phyloP scores from a whole-genome alignment of 129 eudicot genomes.

The Tagetes patula region DNA sequence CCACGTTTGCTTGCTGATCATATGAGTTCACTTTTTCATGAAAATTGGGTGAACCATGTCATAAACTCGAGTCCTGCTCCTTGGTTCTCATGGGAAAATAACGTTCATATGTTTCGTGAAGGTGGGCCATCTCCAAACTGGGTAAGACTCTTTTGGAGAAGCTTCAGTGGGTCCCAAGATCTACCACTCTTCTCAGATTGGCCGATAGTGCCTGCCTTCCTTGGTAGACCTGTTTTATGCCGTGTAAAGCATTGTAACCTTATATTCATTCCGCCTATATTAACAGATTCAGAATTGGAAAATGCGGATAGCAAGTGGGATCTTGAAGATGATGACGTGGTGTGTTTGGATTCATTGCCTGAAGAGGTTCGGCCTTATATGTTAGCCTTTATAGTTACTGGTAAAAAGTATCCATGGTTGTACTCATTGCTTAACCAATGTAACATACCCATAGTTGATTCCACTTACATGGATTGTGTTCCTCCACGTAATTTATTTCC shows the following conservation, averaged over 20 bases:
- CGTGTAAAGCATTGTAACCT: slow-evolving; percentile 84
- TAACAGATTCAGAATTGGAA: slow-evolving; percentile 32
- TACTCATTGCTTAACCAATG: slow-evolving; percentile 80
- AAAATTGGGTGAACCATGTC: slow-evolving; percentile 90
- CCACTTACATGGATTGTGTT: slow-evolving; percentile 84
- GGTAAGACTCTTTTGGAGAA: slow-evolving; percentile 84
- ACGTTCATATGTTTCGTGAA: slow-evolving; percentile 53
- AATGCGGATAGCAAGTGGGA: slow-evolving; percentile 31
- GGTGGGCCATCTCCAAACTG: slow-evolving; percentile 90
- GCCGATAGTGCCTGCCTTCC: slow-evolving; percentile 97
- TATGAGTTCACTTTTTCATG: slow-evolving; percentile 74
- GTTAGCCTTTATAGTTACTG: slow-evolving; percentile 47
- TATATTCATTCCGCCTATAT: slow-evolving; percentile 71
- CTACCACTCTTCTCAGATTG: slow-evolving; percentile 85
- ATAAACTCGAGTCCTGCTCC: slow-evolving; percentile 67
- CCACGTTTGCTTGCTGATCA: slow-evolving; percentile 70
- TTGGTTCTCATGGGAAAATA: slow-evolving; percentile 96
- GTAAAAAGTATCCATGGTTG: slow-evolving; percentile 77
- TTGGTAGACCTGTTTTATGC: slow-evolving; percentile 92
- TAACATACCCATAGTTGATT: slow-evolving; percentile 76
- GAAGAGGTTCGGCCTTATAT: slow-evolving; percentile 42
- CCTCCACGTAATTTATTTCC: slow-evolving; percentile 62
- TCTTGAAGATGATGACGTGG: slow-evolving; percentile 39
- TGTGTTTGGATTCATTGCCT: slow-evolving; percentile 44
- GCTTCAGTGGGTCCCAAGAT: slow-evolving; percentile 68